Evolutionary conservation across 169 alveolate genomes (phyloP).

Genomic region (Cryptosporidium felis): DNA sequence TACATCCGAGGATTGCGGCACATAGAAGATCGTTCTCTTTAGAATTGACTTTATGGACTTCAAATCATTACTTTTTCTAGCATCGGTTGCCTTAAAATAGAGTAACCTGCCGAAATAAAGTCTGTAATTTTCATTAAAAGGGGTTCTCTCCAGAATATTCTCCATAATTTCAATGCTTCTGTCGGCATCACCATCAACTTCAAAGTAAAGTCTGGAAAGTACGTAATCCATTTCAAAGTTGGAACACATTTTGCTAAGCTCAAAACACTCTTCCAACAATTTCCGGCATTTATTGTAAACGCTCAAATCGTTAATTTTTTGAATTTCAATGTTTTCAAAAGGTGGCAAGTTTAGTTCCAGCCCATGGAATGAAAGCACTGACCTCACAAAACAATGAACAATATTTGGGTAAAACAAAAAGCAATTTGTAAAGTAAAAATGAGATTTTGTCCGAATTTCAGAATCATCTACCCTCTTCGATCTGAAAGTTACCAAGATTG

Average conservation of each 20-base stretch:
- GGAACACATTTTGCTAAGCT: not conserved
- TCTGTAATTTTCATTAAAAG: constrained; percentile 40
- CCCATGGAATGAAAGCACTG: constrained; percentile 10
- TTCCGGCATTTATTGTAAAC: not conserved
- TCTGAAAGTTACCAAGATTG: not conserved
- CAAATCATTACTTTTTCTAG: not conserved
- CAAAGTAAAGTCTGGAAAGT: constrained; percentile 38
- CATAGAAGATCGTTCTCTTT: constrained; percentile 31
- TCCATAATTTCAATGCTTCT: constrained; percentile 29
- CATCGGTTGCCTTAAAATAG: constrained; percentile 2
- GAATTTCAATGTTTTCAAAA: not conserved
- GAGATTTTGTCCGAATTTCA: not conserved
- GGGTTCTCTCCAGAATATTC: not conserved
- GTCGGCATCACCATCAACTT: constrained; percentile 13
- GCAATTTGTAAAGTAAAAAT: not conserved
- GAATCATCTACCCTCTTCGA: not conserved
- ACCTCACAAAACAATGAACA: constrained; percentile 24
- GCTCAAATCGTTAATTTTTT: not conserved
- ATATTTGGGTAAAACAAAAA: constrained; percentile 11
- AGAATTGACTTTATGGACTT: not conserved
- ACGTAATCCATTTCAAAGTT: constrained; percentile 24
- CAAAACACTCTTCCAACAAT: not conserved
- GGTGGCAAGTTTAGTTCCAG: constrained; percentile 17
- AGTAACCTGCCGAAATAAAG: constrained; percentile 12
- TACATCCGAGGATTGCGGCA: constrained; percentile 47